phyloP scores from a whole-genome alignment of 768 basidiomycete species.

The Collybia mongolica region DNA sequence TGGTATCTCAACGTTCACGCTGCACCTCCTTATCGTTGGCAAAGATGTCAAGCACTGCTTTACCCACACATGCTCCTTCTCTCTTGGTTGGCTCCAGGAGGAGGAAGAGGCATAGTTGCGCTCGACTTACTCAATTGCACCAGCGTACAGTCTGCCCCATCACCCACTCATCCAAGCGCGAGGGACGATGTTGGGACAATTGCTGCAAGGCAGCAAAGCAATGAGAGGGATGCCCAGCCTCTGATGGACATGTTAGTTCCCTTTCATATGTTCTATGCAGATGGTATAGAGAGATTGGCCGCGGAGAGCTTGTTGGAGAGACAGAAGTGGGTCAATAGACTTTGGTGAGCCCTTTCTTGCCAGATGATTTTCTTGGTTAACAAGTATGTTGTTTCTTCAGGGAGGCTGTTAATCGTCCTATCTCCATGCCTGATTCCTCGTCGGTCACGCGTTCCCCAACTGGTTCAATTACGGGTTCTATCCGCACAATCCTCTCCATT shows the following conservation, averaged over 20 bases:
- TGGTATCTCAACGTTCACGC: constrained; percentile 96
- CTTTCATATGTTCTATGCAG: constrained; percentile 87
- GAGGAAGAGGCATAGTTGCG: constrained; percentile 82
- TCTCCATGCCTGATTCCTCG: constrained; percentile 43
- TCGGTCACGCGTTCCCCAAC: constrained; percentile 46
- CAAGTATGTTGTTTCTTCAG: constrained; percentile 32
- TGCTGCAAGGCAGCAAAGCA: constrained; percentile 67
- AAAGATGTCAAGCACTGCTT: constrained; percentile 76
- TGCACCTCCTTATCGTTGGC: constrained; percentile 73
- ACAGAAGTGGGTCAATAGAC: constrained; percentile 87
- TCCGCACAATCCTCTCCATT: constrained; percentile 67
- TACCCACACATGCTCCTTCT: constrained; percentile 85
- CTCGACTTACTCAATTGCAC: constrained; percentile 85
- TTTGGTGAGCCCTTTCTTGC: constrained; percentile 61
- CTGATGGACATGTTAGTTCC: constrained; percentile 80
- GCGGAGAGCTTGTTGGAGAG: constrained; percentile 87
- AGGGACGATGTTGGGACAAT: constrained; percentile 85
- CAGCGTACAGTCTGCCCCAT: constrained; percentile 80
- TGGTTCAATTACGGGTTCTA: constrained; percentile 40
- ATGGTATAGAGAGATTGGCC: constrained; percentile 85
- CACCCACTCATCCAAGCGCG: constrained; percentile 77
- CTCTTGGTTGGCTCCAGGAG: constrained; percentile 84
- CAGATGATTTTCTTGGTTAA: constrained; percentile 4
- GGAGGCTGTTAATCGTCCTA: constrained; percentile 73
- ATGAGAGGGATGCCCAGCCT: constrained; percentile 40